phyloP scores from a whole-genome alignment of 2,329 filamentous ascomycete species.

The Beauveria bassiana region DNA sequence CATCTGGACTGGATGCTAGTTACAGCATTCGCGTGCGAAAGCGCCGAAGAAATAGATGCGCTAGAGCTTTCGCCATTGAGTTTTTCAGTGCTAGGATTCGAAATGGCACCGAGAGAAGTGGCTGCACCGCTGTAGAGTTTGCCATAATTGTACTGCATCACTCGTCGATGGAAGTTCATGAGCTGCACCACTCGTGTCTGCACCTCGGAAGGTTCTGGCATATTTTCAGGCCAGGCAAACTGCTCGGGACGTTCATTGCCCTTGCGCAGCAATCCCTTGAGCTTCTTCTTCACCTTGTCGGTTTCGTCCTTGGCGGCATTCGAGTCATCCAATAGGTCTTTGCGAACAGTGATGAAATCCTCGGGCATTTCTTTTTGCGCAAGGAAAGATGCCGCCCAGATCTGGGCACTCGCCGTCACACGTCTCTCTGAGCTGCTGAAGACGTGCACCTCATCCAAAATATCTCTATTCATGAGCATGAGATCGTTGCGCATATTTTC shows the following conservation, averaged over 20 bases:
- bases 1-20: conserved; percentile 78
- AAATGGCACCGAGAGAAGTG: conserved; percentile 52
- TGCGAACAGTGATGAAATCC: conserved; percentile 83
- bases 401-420: conserved; percentile 92
- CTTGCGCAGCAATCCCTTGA: conserved; percentile 84
- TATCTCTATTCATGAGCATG: conserved; percentile 83
- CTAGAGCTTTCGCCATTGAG: conserved; percentile 32
- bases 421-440: conserved; percentile 94
- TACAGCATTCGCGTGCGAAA: conserved; percentile 55
- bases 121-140: conserved; percentile 65
- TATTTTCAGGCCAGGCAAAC: conserved; percentile 96
- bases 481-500: conserved; percentile 95
- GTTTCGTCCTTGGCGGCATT: conserved; percentile 98
- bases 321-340: conserved; percentile 92
- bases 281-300: conserved; percentile 99
- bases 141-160: conserved; percentile 90
- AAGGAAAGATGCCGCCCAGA: conserved; percentile 85
- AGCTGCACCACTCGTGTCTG: conserved; percentile 86
- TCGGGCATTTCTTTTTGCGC: conserved; percentile 77
- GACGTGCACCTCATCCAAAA: conserved; percentile 85
- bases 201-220: conserved; percentile 89
- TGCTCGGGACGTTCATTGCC: conserved; percentile 90
- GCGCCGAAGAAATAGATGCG: conserved; percentile 37
- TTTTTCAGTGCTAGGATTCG: conserved; percentile 42
- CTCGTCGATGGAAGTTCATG: conserved; percentile 93